Base-by-base conservation (phyloP, 2,329 filamentous ascomycete genomes). In the Colletotrichum kahawae region DNA sequence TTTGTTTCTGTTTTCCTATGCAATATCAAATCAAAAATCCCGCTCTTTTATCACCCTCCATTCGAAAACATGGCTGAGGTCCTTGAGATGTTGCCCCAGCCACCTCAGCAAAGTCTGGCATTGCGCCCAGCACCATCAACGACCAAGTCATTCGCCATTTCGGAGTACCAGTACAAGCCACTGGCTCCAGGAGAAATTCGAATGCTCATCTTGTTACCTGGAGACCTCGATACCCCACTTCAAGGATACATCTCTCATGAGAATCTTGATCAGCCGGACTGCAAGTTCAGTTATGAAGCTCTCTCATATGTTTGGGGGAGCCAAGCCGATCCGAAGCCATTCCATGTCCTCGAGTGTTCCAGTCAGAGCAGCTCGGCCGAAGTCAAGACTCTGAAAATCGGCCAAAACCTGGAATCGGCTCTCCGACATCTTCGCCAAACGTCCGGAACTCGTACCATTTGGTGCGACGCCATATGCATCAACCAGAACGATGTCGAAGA, bases 381-480 rank as follows among this genome's bases (percentile, higher is more conserved):
- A 5, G 7, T 12, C 16, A 38, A 38, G 16, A 48, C 62, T 4
- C 13, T 57, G 4, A 3, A 5, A 16, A 24, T 68, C 7, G 33
- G 31, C 4, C 70, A 5, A 27, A 74, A 70, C 21, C 70, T 74
- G 8, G 67, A 27, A 16, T 18, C 70, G 1, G 70, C 64, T 2
- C 48, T 72, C 4, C 70, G 70, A 12, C 70, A 68, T 10, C 34
- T 72, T 0, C 70, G 70, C 2, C 48, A 48, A 1, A 16, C n/a
- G 2, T 7, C 2, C 9, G 5, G 34, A 68, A 29, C 66, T 5
- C 27, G 31, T 31, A 29, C 33, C 0, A 43, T 80, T 24, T 81
- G 79, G 79, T 56, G 78, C 8, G 79, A 81, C 27, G 78, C 79
- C 1, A 70, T 80, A 5, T 79, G 79, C 54, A 79, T 80, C 63